Conservation (phyloP, 495 filamentous ascomycete species). For the Hyphodiscus hymeniophilus region DNA sequence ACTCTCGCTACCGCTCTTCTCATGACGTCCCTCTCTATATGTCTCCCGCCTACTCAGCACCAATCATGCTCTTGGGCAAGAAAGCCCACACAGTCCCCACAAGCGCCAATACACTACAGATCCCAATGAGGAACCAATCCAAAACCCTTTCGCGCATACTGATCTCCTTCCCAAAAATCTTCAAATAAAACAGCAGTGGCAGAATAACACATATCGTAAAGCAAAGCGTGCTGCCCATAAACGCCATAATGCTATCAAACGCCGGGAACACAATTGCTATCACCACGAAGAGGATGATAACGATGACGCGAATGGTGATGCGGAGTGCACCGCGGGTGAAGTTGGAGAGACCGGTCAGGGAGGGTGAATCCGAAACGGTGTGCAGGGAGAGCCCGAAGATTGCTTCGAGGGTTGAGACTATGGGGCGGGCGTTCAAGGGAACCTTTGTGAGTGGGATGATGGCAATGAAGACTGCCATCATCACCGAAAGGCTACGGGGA, state of each 20-base stretch:
- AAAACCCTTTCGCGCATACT: constrained; percentile 51
- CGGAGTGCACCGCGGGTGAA: constrained; percentile 52
- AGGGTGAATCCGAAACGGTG: constrained; percentile 33
- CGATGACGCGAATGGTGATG: constrained; percentile 50
- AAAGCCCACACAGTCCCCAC: constrained; percentile 84
- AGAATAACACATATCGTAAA: constrained; percentile 92
- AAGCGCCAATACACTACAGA: constrained; percentile 59
- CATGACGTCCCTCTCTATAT: too few species aligned
- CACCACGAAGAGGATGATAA: constrained; percentile 51
- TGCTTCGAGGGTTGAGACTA: constrained; percentile 77
- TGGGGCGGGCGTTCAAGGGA: constrained; percentile 82
- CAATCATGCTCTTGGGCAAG: constrained; percentile 58
- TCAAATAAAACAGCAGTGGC: constrained; percentile 83
- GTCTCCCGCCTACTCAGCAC: constrained; percentile 31
- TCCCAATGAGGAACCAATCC: constrained; percentile 60
- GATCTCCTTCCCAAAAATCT: constrained; percentile 82
- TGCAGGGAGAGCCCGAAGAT: constrained; percentile 61
- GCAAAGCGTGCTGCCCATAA: constrained; percentile 84
- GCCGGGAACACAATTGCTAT: constrained; percentile 75
- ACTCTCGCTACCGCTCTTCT: too few species aligned
- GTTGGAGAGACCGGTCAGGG: constrained; percentile 44
- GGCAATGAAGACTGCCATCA: constrained; percentile 76
- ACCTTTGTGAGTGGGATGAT: constrained; percentile 95
- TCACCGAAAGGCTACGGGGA: constrained; percentile 61
- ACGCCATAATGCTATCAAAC: constrained; percentile 91